phyloP scores from a whole-genome alignment of 768 basidiomycete genomes.

The Xerocomus potaroensis region DNA sequence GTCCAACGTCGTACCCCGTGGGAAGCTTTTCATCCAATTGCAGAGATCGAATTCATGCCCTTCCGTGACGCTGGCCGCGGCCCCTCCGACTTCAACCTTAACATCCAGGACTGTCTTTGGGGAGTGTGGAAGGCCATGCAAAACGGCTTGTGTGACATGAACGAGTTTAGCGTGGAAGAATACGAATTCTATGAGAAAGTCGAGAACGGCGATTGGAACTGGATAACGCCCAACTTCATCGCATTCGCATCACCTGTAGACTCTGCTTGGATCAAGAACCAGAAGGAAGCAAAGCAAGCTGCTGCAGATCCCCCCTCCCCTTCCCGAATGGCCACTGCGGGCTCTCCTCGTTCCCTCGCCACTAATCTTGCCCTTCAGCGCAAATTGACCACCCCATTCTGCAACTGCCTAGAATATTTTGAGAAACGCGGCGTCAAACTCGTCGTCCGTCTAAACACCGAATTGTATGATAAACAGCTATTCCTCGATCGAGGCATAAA shows the following conservation, averaged over 20 bases:
- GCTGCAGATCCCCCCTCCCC: conserved; percentile 21
- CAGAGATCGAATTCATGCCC: conserved; percentile 88
- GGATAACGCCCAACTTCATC: conserved; percentile 88
- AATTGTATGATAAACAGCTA: conserved; percentile 78
- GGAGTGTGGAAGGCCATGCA: conserved; percentile 88
- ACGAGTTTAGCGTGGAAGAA: conserved; percentile 88
- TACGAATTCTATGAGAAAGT: conserved; percentile 96
- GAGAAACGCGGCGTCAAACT: conserved; percentile 82
- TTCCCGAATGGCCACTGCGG: conserved; percentile 25
- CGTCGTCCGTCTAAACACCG: conserved; percentile 91
- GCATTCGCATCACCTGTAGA: conserved; percentile 94
- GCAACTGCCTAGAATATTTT: conserved; percentile 92
- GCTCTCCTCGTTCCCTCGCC: conserved; percentile 21
- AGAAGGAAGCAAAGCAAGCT: conserved; percentile 57
- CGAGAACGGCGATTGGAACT: conserved; percentile 95
- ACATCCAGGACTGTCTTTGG: conserved; percentile 89
- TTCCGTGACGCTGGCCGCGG: conserved; percentile 96
- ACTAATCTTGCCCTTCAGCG: conserved; percentile 63
- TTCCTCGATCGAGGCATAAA: conserved; percentile 84
- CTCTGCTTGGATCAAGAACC: conserved; percentile 69
- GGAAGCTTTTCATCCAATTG: conserved; percentile 93
- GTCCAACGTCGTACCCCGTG: conserved; percentile 86
- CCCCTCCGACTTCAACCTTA: conserved; percentile 88
- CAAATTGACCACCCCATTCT: conserved; percentile 74
- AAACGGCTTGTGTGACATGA: conserved; percentile 89